These are phyloP conservation scores for Talaromyces rugulosus DNA, from an alignment of 2,329 filamentous ascomycete genomes.

Conservation along the genomic window DNA sequence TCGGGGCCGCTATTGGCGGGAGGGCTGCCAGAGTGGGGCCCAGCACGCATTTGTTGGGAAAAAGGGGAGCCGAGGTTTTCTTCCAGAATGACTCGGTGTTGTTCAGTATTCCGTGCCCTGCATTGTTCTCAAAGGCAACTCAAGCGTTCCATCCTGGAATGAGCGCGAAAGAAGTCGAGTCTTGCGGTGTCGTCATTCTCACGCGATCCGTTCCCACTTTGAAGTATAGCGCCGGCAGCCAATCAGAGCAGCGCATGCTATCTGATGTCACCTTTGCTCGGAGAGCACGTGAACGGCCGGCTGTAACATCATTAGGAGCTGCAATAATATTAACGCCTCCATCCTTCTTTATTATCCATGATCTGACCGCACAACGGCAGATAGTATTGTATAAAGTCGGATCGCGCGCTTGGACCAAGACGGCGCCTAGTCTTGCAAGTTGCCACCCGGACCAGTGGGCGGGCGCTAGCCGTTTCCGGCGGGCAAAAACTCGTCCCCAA, in stretches of 20 bases:
- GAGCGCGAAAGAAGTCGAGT: background rate
- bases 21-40: background rate
- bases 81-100: background rate
- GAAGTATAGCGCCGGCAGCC: background rate
- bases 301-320: no score
- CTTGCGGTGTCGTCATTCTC: conserved; percentile 5
- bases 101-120: background rate
- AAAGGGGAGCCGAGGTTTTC: background rate
- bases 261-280: background rate
- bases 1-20: background rate
- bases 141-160: background rate
- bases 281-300: background rate
- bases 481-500: background rate
- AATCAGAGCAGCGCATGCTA: background rate
- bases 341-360: background rate
- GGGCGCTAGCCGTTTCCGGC: background rate
- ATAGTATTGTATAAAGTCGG: background rate
- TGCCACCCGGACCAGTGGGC: background rate
- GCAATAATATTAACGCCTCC: no score
- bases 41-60: conserved; percentile 13
- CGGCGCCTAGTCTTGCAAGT: background rate
- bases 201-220: conserved; percentile 13
- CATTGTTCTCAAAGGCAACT: background rate
- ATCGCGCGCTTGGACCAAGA: background rate
- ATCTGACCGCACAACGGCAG: background rate